Evolutionary conservation across 768 basidiomycete genomes (phyloP).

Genomic region (Termitomyces eurrhizus): DNA sequence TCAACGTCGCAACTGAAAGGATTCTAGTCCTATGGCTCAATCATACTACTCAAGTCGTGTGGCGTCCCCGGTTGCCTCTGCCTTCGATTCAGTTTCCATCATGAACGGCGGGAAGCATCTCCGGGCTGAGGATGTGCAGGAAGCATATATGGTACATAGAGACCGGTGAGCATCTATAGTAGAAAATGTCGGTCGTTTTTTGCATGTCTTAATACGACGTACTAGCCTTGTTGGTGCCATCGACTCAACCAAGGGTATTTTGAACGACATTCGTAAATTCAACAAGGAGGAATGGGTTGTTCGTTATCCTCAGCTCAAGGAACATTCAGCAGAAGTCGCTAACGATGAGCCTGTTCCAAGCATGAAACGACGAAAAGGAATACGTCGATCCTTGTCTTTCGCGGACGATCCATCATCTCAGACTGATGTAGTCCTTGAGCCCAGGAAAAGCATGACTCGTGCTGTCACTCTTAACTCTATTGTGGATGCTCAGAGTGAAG

Average conservation of each 20-base stretch:
- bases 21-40: slow-evolving; percentile 34
- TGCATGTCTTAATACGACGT: slow-evolving; percentile 9
- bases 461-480: slow-evolving; percentile 58
- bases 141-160: slow-evolving; percentile 70
- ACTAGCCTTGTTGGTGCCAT: slow-evolving; percentile 74
- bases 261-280: slow-evolving; percentile 71
- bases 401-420: slow-evolving; percentile 74
- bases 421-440: slow-evolving; percentile 60
- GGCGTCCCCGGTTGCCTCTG: slow-evolving; percentile 30
- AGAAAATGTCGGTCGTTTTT: background rate
- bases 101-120: slow-evolving; percentile 39
- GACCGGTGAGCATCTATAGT: slow-evolving; percentile 51
- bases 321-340: slow-evolving; percentile 30
- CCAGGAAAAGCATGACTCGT: slow-evolving; percentile 45
- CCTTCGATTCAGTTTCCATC: slow-evolving; percentile 27
- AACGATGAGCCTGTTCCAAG: slow-evolving; percentile 24
- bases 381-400: slow-evolving; percentile 75
- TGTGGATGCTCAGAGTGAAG: slow-evolving; percentile 40
- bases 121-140: slow-evolving; percentile 70
- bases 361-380: slow-evolving; percentile 31
- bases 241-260: slow-evolving; percentile 62
- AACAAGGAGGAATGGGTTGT: slow-evolving; percentile 88
- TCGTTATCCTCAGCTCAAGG: slow-evolving; percentile 75
- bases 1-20: slow-evolving; percentile 2
- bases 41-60: slow-evolving; percentile 33